Percentiles rank a stretch among this genome's conserved stretches.
Evolutionary conservation across 2,329 filamentous ascomycete genomes (phyloP).

Genomic region (Xylariaceae sp.): DNA sequence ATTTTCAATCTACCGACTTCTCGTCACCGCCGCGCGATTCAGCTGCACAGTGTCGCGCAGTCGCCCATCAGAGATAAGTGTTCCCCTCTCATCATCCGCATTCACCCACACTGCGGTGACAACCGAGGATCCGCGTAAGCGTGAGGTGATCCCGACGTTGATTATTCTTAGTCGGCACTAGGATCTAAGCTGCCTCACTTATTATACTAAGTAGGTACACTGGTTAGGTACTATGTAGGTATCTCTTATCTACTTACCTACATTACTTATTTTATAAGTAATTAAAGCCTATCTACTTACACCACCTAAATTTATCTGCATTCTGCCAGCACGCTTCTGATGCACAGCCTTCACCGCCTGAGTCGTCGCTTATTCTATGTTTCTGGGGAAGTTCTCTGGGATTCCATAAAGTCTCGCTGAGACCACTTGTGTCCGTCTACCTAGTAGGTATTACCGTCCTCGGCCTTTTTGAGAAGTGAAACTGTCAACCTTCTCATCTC

Average conservation of each 20-base stretch:
- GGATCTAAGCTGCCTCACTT: not conserved
- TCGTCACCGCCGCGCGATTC: not conserved
- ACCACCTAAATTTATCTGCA: no score
- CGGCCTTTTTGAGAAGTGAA: not conserved
- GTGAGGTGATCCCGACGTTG: constrained; percentile 4
- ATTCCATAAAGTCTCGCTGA: not conserved
- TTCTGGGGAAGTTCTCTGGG: not conserved
- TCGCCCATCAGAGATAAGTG: not conserved
- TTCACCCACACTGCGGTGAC: no score
- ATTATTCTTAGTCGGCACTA: not conserved
- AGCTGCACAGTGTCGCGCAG: not conserved
- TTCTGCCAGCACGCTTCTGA: no score
- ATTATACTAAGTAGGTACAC: not conserved
- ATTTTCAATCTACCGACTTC: not conserved
- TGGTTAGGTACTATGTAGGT: no score
- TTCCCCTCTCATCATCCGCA: no score
- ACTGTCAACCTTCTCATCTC: not conserved
- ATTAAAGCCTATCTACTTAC: no score
- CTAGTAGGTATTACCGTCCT: not conserved
- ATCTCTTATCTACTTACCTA: no score
- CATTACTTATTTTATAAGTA: no score
- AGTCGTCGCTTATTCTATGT: not conserved
- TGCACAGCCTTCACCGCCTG: not conserved
- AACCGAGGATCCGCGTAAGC: constrained; percentile 10
- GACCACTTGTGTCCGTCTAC: not conserved